These are phyloP conservation scores for Dalbergia cultrata DNA, from an alignment of 306 rosid species.

Conservation along the genomic window DNA sequence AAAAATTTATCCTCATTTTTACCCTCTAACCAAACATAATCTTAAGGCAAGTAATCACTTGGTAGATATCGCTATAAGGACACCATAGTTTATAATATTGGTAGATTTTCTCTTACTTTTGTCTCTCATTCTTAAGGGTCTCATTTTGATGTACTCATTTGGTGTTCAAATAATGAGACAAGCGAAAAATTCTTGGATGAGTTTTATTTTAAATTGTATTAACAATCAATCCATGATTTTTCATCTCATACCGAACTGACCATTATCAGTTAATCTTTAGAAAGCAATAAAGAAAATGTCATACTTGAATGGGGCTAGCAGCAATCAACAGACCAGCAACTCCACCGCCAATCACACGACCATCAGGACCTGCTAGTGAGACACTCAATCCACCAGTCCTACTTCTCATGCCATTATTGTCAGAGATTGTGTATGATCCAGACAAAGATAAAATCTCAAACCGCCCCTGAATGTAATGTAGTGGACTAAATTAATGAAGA, in stretches of 20 bases:
- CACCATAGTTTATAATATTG: too few relatives aligned
- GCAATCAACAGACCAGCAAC: conserved; percentile 83
- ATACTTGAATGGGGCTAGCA: conserved; percentile 82
- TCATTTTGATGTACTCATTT: too few relatives aligned
- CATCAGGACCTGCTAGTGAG: conserved; percentile 85
- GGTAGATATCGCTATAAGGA: too few relatives aligned
- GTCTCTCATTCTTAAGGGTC: too few relatives aligned
- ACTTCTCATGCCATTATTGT: conserved; percentile 54
- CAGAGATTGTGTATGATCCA: conserved; percentile 68
- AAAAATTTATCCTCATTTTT: too few relatives aligned
- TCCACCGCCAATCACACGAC: conserved; percentile 83
- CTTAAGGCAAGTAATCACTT: too few relatives aligned
- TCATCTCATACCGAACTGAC: background rate
- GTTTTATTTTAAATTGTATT: background rate
- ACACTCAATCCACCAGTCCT: conserved; percentile 77
- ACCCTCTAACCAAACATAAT: too few relatives aligned
- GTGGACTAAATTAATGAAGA: conserved; percentile 30
- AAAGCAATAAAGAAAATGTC: conserved; percentile 27
- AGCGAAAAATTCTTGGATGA: background rate
- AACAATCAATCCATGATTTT: background rate
- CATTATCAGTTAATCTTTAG: background rate
- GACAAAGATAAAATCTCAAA: conserved; percentile 82
- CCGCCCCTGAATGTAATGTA: conserved; percentile 69
- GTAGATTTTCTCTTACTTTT: too few relatives aligned
- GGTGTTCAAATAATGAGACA: too few relatives aligned